Evolutionary conservation across 192 early-diverging fungal species (phyloP).

Genomic region (Coemansia sp.): DNA sequence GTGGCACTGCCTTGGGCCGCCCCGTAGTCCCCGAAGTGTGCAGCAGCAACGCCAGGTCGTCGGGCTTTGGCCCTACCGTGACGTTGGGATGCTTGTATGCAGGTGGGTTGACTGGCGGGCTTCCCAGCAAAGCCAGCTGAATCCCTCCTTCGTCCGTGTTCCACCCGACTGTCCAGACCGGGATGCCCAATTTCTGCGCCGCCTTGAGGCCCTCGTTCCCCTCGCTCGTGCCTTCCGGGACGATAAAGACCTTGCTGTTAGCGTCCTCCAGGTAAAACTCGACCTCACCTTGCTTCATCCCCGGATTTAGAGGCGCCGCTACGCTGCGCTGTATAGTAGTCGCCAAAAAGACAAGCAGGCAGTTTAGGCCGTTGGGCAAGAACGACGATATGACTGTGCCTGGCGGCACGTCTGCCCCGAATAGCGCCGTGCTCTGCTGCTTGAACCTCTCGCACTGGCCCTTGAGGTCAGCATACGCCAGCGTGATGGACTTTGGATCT

Average conservation of each 20-base stretch:
- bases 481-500: slow-evolving; percentile 25
- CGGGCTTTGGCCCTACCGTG: slow-evolving; percentile 31
- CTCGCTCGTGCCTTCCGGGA: slow-evolving; percentile 59
- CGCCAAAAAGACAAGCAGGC: slow-evolving; percentile 70
- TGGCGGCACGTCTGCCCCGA: slow-evolving; percentile 26
- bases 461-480: slow-evolving; percentile 46
- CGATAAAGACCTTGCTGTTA: slow-evolving; percentile 63
- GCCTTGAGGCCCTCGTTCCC: slow-evolving; percentile 62
- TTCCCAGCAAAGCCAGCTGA: slow-evolving; percentile 29
- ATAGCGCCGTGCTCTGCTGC: slow-evolving; percentile 25
- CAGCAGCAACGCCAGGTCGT: slow-evolving; percentile 73
- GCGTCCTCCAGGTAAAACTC: slow-evolving; percentile 79
- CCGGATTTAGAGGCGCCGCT: slow-evolving; percentile 75
- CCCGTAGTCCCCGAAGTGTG: slow-evolving; percentile 87
- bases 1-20: slow-evolving; percentile 77
- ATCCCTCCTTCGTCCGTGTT: slow-evolving; percentile 23
- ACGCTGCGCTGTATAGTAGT: slow-evolving; percentile 62
- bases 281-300: slow-evolving; percentile 70
- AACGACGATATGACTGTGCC: slow-evolving; percentile 59
- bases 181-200: slow-evolving; percentile 54
- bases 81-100: slow-evolving; percentile 8
- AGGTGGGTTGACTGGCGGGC: slow-evolving; percentile 13
- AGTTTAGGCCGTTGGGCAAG: slow-evolving; percentile 72
- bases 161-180: slow-evolving; percentile 65
- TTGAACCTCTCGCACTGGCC: slow-evolving; percentile 50